These are phyloP conservation scores for Jamesozyma rosinii DNA, from an alignment of 805 yeast species.

Conservation along the genomic window DNA sequence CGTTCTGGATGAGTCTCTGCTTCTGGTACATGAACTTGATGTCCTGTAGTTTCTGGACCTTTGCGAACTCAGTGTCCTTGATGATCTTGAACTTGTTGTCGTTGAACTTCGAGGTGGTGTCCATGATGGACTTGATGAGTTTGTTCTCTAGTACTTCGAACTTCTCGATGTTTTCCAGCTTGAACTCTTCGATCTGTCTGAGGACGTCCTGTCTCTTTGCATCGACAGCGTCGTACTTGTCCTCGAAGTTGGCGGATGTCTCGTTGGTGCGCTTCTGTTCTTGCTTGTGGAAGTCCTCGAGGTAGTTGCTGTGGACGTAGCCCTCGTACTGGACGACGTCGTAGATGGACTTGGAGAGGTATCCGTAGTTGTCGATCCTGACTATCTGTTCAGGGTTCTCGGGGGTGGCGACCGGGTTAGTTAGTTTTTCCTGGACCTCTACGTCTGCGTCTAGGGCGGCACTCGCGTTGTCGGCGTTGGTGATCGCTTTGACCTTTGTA, in stretches of 20 bases:
- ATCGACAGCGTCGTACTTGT: constrained; percentile 13
- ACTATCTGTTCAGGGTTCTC: constrained; percentile 25
- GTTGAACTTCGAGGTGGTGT: constrained; percentile 15
- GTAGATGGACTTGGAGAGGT: constrained; percentile 24
- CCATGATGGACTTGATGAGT: constrained; percentile 17
- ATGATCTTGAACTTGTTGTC: constrained; percentile 19
- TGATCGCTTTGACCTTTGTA: neutral
- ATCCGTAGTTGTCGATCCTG: constrained; percentile 18
- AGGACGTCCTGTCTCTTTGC: constrained; percentile 16
- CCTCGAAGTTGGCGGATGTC: constrained; percentile 16
- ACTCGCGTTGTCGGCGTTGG: neutral
- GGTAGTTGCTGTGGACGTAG: constrained; percentile 14
- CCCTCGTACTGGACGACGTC: constrained; percentile 22
- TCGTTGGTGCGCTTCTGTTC: constrained; percentile 14
- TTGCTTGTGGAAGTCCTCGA: constrained; percentile 10
- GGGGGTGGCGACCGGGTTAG: constrained; percentile 22
- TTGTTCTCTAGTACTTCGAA: constrained; percentile 20
- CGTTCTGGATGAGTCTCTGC: constrained; percentile 19
- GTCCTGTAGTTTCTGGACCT: constrained; percentile 20
- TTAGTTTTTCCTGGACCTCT: neutral
- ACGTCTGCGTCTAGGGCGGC: neutral
- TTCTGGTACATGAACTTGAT: constrained; percentile 16
- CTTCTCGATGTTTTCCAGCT: constrained; percentile 17
- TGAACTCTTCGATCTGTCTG: constrained; percentile 16
- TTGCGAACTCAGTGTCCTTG: constrained; percentile 22